phyloP scores from a whole-genome alignment of 148 eudicot species.

The Heliosperma pusillum region DNA sequence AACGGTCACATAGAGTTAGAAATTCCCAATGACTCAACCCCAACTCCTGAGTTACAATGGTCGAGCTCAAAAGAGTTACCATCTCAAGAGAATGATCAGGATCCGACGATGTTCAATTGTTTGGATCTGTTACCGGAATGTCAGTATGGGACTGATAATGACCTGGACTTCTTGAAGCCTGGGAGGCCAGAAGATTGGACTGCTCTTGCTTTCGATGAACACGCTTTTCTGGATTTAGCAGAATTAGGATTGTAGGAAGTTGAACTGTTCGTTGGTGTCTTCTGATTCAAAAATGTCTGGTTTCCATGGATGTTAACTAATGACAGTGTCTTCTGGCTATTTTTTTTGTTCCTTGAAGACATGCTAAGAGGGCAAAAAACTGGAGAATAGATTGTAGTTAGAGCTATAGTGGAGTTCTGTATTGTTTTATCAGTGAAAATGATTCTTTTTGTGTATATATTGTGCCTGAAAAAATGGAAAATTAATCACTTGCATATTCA shows the following conservation, averaged over 20 bases:
- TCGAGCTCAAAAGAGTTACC: constrained; percentile 13
- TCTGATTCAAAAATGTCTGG: no score
- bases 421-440: neutral
- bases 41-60: neutral
- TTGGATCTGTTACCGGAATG: constrained; percentile 8
- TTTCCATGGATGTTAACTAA: no score
- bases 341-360: neutral
- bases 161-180: constrained; percentile 41
- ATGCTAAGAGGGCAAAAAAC: neutral
- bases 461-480: no score
- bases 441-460: neutral
- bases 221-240: constrained; percentile 22
- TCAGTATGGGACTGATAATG: constrained; percentile 19
- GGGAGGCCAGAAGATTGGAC: constrained; percentile 43
- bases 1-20: constrained; percentile 14
- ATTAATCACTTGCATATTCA: no score
- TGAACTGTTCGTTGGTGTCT: no score
- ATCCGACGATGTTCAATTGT: constrained; percentile 1
- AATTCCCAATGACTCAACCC: neutral
- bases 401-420: neutral
- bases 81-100: constrained; percentile 10
- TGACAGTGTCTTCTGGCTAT: no score
- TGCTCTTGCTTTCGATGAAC: constrained; percentile 26
- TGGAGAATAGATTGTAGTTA: neutral
- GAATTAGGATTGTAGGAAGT: constrained; percentile 23